Evolutionary conservation across 352 stramenopile species (phyloP).

Genomic region (Pythium graminicola): DNA sequence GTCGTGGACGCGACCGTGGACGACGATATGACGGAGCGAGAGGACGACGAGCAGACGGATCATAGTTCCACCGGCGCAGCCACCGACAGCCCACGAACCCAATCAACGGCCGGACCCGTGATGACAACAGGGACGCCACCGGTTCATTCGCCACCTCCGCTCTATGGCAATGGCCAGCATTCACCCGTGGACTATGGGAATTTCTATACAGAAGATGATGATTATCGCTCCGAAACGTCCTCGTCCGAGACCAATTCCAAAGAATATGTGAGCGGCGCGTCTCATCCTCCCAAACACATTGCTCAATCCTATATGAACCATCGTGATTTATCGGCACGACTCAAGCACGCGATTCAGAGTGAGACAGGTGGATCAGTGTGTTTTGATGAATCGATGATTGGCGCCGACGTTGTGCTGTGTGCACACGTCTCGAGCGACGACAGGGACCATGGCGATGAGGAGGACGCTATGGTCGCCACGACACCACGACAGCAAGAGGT

Average conservation of each 20-base stretch:
- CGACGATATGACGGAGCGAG: constrained; percentile 25
- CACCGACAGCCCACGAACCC: constrained; percentile 15
- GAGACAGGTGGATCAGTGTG: constrained; percentile 15
- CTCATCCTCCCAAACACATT: constrained; percentile 28
- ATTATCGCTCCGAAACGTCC: constrained; percentile 73
- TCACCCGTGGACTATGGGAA: constrained; percentile 51
- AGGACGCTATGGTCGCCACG: background rate
- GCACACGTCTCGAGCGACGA: constrained; percentile 20
- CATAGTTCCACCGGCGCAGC: constrained; percentile 18
- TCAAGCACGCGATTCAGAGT: constrained; percentile 43
- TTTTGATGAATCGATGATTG: constrained; percentile 59
- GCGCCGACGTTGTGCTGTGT: constrained; percentile 69
- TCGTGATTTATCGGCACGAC: constrained; percentile 45
- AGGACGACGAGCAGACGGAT: constrained; percentile 26
- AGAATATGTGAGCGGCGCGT: constrained; percentile 8
- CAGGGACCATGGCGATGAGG: background rate
- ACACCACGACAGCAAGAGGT: constrained; percentile 4
- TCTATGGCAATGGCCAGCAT: constrained; percentile 15
- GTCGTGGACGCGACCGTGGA: constrained; percentile 8
- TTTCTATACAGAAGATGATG: constrained; percentile 64
- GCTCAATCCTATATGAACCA: constrained; percentile 54
- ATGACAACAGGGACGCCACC: background rate
- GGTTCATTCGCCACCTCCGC: constrained; percentile 5
- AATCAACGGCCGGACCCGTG: background rate
- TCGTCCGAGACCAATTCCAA: constrained; percentile 43